phyloP scores from a whole-genome alignment of 176 grass and related monocot genomes.

The Tillandsia fasciculata region DNA sequence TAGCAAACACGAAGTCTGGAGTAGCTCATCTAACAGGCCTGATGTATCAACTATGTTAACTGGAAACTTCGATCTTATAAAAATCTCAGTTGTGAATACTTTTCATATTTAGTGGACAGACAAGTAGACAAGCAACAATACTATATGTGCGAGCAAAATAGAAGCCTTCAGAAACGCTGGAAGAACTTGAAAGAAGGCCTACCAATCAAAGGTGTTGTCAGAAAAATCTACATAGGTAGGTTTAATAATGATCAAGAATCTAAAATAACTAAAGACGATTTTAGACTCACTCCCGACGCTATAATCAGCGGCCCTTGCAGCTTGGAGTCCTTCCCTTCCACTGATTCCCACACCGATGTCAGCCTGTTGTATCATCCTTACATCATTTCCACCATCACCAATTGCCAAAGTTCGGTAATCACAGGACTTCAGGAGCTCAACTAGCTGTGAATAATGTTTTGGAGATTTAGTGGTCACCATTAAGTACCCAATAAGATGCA shows the following conservation, averaged over 20 bases:
- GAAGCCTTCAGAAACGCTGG: background rate
- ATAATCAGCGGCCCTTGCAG: constrained; percentile 93
- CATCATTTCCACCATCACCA: constrained; percentile 96
- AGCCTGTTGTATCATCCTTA: constrained; percentile 99
- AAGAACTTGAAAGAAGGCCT: background rate
- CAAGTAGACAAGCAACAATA: background rate
- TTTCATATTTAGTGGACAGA: too few relatives aligned
- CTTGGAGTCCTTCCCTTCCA: constrained; percentile 88
- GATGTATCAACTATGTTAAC: too few relatives aligned
- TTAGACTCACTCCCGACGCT: constrained; percentile 67
- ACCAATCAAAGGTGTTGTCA: background rate
- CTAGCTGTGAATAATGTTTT: constrained; percentile 45
- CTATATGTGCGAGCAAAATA: background rate
- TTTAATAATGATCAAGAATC: background rate
- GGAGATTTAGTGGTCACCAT: background rate
- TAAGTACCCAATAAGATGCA: background rate
- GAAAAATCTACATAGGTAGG: background rate
- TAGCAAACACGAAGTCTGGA: too few relatives aligned
- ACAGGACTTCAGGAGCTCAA: constrained; percentile 59
- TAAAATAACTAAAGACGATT: constrained; percentile 9
- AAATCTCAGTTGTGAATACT: too few relatives aligned
- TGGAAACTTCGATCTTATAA: too few relatives aligned
- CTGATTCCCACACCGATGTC: constrained; percentile 90
- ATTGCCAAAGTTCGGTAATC: constrained; percentile 79
- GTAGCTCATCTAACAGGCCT: too few relatives aligned